A percentile compares a stretch with the other conserved stretches of the same genome.
phyloP scores from a whole-genome alignment of 2,329 filamentous ascomycete genomes.

The Cyphellophora attinorum region DNA sequence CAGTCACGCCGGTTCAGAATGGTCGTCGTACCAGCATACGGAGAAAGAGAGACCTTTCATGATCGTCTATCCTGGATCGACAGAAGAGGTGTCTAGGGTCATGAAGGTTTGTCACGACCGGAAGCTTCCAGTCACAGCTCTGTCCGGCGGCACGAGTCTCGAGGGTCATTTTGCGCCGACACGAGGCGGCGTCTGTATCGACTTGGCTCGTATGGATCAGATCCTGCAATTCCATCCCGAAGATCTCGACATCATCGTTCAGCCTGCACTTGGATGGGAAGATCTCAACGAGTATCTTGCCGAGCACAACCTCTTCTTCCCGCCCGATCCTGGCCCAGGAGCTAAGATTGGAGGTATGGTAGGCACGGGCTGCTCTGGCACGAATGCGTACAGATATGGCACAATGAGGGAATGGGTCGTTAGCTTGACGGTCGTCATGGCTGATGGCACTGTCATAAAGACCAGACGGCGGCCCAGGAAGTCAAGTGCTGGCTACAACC shows the following conservation, averaged over 20 bases:
- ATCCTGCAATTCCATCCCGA: conserved; percentile 68
- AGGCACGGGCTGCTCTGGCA: conserved; percentile 52
- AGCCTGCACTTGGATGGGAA: conserved; percentile 82
- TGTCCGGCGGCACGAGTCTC: conserved; percentile 78
- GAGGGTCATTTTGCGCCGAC: conserved; percentile 85
- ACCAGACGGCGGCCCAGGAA: conserved; percentile 81
- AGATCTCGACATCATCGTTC: conserved; percentile 66
- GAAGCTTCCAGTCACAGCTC: conserved; percentile 75
- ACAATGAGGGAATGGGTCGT: conserved; percentile 95
- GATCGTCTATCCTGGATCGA: conserved; percentile 66
- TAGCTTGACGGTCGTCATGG: conserved; percentile 75
- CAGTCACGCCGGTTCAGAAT: conserved; percentile 52
- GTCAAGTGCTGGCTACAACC: conserved; percentile 83
- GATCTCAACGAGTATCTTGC: conserved; percentile 67
- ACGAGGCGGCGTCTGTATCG: conserved; percentile 71
- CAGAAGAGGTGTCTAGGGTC: conserved; percentile 73
- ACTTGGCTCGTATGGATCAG: conserved; percentile 78
- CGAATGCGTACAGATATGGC: conserved; percentile 84
- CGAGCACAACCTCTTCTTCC: conserved; percentile 74
- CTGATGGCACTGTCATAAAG: conserved; percentile 83
- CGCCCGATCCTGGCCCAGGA: conserved; percentile 80
- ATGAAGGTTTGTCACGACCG: conserved; percentile 81
- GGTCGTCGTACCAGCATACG: conserved; percentile 44
- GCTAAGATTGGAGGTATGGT: conserved; percentile 77
- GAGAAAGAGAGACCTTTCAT: conserved; percentile 40